Evolutionary conservation across 441 rosid species (phyloP).

Genomic region (Erodium moschatum): DNA sequence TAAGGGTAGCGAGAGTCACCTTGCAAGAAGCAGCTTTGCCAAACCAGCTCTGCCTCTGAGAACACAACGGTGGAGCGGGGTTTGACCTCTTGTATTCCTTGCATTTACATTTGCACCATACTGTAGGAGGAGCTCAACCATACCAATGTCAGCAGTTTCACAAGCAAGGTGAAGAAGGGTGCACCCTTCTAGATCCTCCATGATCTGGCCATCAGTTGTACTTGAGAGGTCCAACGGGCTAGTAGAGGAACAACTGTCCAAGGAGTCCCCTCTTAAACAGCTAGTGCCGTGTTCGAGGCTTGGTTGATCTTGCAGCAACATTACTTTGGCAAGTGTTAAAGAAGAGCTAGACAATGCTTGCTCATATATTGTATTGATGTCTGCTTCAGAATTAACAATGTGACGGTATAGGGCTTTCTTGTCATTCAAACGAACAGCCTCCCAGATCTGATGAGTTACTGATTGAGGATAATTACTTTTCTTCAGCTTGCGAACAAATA

Average conservation of each 20-base stretch:
- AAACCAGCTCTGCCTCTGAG: constrained; percentile 52
- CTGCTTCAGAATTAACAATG: constrained; percentile 60
- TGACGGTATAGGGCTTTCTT: constrained; percentile 73
- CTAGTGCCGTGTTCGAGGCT: constrained; percentile 27
- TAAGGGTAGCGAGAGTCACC: constrained; percentile 36
- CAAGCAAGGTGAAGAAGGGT: constrained; percentile 92
- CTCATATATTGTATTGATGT: constrained; percentile 56
- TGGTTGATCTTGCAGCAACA: constrained; percentile 35
- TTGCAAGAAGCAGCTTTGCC: constrained; percentile 66
- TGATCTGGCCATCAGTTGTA: constrained; percentile 31
- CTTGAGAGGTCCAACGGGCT: constrained; percentile 30
- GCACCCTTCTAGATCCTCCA: constrained; percentile 52
- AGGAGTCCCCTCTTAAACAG: constrained; percentile 35
- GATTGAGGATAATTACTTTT: constrained; percentile 41
- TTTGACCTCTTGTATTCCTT: constrained; percentile 53
- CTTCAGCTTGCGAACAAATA: constrained; percentile 48
- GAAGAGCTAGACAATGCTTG: constrained; percentile 49
- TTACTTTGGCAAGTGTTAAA: constrained; percentile 37
- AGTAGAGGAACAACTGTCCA: constrained; percentile 32
- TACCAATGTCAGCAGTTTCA: constrained; percentile 67
- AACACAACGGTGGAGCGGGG: constrained; percentile 68
- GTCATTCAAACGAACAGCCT: constrained; percentile 65
- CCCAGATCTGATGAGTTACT: constrained; percentile 57
- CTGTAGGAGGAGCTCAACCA: constrained; percentile 83
- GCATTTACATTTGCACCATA: constrained; percentile 78